Base-by-base conservation (phyloP, 2,329 filamentous ascomycete species). In the Zasmidium citrigriseum region DNA sequence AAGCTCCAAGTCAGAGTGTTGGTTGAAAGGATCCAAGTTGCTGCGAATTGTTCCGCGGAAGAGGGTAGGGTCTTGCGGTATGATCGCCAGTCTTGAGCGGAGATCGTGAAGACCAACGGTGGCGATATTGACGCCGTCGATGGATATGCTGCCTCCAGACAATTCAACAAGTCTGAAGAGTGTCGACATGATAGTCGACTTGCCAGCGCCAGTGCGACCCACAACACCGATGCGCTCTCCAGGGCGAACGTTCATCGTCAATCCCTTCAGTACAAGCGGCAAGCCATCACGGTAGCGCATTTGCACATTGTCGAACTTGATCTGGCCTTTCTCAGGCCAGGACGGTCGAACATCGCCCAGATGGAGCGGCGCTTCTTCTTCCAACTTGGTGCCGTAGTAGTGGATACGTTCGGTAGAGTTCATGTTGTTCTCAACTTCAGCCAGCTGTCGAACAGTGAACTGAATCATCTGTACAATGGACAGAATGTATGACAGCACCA, bases 351-450 rank as follows among this genome's bases (percentile, higher is more conserved):
- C 85, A 4, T 92, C 85, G 46, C 74, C 76, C 29, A 90, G 88
- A 68, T 93, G 89, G 1, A 93, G 80, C 0, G 93, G 91, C 0
- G 93, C 91, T 74, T 98, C 95, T 71, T 96, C 89, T 63, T 96
- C 92, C 3, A 99, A 83, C 66, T 90, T 77, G 0, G 86, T 91
- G 55, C 91, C 93, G 72, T 98, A 98, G 78, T 96, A 91, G 72
- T 92, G 87, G 29, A 98, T 81, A 51, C 95, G 88, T 76, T 98
- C 93, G 0, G 96, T 95, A 0, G 93, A 88, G 73, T 97, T 98
- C 93, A 98, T 98, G 71, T 93, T 91, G 76, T 97, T 98, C 75
- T 98, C 93, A 9, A 98, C 91, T 74, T 97, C 93, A 23, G 93
- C 93, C 7, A 97, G 82, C 75, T 98, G 93, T 18, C 95, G 86